Evolutionary conservation across 371 early-diverging fungal species (phyloP), one percentile per base, ranked within the genome.

Genomic region (Chytridium lagenaria): DNA sequence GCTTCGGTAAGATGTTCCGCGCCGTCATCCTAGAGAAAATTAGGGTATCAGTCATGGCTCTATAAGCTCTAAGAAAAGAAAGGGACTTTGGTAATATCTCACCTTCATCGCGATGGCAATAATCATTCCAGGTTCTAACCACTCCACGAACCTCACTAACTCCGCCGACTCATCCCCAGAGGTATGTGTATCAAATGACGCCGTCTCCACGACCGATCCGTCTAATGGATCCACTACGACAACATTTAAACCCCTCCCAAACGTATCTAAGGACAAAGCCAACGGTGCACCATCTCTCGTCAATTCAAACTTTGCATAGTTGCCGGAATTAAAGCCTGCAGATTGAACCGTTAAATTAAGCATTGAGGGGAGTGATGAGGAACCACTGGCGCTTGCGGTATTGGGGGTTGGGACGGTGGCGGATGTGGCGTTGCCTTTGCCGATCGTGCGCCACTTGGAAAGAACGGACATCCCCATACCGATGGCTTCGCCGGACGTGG

Each of bases 151-250:
- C 31, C 85, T 81, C 16, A 87, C 90, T 61, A 94, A 86, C 63
- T 90, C 90, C 15, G 89, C 87, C 1, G 80, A 74, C 75, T 93
- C 93, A 19, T 87, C 87, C 0, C 76, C 74, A 1, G 91, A 91
- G 50, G 87, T 83, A 73, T 92, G 91, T 2, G 93, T 92, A 81
- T 95, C 94, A 73, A 92, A 95, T 22, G 88, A 82, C 7, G 86
- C 89, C 28, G 86, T 79, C 68, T 93, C 91, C 64, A 91, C 68
- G 1, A 94, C 78, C 3, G 87, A 71, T 12, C 90, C 90, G 22
- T 90, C 89, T 5, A 84, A 74, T 0, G 90, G 88, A 70, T 92
- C 92, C 50, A 93, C 78, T 7, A 88, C 88, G 65, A 90, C 88
- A 19, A 94, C 83, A 72, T 93, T 92, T 50, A 94, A 75, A 23